Conservation (phyloP, 2,329 filamentous ascomycete species). For the Trichoderma asperellum region DNA sequence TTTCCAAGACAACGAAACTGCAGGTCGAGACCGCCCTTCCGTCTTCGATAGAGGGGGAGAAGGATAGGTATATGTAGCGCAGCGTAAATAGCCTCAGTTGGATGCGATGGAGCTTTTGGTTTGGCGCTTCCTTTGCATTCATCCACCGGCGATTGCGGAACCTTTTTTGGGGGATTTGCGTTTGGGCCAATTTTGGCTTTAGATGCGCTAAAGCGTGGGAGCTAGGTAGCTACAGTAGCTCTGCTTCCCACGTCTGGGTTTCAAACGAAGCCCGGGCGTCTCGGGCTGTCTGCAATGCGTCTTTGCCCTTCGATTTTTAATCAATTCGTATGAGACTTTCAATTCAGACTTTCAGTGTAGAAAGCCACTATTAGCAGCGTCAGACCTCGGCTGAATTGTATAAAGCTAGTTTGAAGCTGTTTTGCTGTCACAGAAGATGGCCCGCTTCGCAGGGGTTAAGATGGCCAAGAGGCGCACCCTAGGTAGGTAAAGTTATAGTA, state of each 20-base stretch:
- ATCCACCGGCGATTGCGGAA: background rate
- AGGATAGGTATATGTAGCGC: background rate
- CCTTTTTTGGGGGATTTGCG: background rate
- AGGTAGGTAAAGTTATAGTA: background rate
- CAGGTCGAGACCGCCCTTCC: background rate
- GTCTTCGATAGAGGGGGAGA: background rate
- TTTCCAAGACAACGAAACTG: background rate
- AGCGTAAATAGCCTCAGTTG: background rate
- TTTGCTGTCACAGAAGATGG: too few species aligned
- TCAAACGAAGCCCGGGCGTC: background rate
- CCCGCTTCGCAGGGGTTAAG: too few species aligned
- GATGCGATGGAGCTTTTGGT: background rate
- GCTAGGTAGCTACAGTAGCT: background rate
- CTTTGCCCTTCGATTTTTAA: background rate
- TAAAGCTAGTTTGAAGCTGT: too few species aligned
- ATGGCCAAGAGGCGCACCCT: background rate
- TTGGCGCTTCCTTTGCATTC: conserved; percentile 3
- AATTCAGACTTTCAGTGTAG: too few species aligned
- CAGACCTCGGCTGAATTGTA: background rate
- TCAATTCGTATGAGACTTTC: background rate
- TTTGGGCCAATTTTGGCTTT: background rate
- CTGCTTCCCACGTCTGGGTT: background rate
- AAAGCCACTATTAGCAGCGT: too few species aligned
- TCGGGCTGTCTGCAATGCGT: background rate
- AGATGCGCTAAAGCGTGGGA: background rate